phyloP scores from a whole-genome alignment of 495 filamentous ascomycete genomes.

The Lophiotrema nucula region DNA sequence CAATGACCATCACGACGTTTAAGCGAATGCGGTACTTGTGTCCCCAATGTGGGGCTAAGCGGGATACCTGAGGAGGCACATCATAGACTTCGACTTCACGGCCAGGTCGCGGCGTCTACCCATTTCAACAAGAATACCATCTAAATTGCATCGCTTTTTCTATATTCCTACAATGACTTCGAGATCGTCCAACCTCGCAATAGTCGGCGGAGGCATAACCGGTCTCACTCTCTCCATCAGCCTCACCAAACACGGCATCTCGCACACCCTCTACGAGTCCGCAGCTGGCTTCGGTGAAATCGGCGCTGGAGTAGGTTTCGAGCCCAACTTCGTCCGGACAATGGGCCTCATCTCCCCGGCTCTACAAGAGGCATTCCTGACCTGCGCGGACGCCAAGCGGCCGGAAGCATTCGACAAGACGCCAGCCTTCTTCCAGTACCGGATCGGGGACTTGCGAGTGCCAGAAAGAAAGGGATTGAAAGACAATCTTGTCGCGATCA shows the following conservation, averaged over 20 bases:
- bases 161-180: no score
- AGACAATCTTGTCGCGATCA: no score
- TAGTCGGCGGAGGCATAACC: slow-evolving; percentile 28
- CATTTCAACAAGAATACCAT: no score
- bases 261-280: slow-evolving; percentile 26
- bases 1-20: no score
- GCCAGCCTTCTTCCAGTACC: slow-evolving; percentile 34
- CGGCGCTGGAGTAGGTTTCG: slow-evolving; percentile 63
- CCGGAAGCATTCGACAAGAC: slow-evolving; percentile 4
- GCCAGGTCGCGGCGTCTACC: no score
- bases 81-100: no score
- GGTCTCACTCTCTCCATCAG: slow-evolving; percentile 19
- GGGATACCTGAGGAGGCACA: no score
- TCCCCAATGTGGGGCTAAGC: no score
- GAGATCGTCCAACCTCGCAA: slow-evolving; percentile 19
- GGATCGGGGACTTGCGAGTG: slow-evolving; percentile 25
- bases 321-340: slow-evolving; percentile 56
- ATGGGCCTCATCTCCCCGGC: slow-evolving; percentile 53
- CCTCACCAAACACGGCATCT: slow-evolving; percentile 19
- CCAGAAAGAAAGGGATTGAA: slow-evolving; percentile 24
- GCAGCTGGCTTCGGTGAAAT: slow-evolving; percentile 46
- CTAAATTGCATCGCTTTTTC: no score
- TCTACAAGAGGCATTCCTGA: slow-evolving; percentile 46
- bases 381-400: background rate
- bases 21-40: no score